phyloP scores from a whole-genome alignment of 2,329 filamentous ascomycete species.

The Ophiostoma tasmaniense region DNA sequence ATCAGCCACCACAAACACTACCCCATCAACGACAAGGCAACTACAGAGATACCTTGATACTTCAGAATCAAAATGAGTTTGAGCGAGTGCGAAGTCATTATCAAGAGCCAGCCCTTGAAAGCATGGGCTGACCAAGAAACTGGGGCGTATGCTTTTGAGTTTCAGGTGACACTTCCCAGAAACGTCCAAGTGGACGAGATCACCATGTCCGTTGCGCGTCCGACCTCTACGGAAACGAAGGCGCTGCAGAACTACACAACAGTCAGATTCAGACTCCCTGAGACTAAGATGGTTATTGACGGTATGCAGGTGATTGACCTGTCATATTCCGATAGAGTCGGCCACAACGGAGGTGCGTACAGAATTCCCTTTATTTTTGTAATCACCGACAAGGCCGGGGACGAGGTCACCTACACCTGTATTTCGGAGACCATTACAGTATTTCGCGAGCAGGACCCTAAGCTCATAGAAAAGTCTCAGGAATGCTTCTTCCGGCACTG shows the following conservation, averaged over 20 bases:
- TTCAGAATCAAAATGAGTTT: background rate
- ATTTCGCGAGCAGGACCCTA: background rate
- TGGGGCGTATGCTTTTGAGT: background rate
- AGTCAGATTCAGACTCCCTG: background rate
- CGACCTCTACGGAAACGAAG: background rate
- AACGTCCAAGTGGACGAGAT: background rate
- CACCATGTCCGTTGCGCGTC: background rate
- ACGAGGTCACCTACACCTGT: background rate
- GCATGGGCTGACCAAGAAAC: background rate
- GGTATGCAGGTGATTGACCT: background rate
- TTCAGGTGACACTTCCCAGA: background rate
- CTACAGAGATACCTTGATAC: background rate
- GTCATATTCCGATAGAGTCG: background rate
- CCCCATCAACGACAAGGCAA: background rate
- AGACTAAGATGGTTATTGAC: background rate
- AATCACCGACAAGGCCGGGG: background rate
- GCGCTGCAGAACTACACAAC: background rate
- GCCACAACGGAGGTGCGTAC: background rate
- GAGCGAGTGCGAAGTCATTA: background rate
- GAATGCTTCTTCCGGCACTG: background rate
- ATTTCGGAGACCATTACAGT: background rate
- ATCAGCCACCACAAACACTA: background rate
- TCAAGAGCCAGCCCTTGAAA: background rate
- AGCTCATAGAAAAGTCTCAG: background rate
- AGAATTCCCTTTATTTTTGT: background rate